phyloP scores from a whole-genome alignment of 2,329 filamentous ascomycete genomes.

The Diaporthe humulicola region DNA sequence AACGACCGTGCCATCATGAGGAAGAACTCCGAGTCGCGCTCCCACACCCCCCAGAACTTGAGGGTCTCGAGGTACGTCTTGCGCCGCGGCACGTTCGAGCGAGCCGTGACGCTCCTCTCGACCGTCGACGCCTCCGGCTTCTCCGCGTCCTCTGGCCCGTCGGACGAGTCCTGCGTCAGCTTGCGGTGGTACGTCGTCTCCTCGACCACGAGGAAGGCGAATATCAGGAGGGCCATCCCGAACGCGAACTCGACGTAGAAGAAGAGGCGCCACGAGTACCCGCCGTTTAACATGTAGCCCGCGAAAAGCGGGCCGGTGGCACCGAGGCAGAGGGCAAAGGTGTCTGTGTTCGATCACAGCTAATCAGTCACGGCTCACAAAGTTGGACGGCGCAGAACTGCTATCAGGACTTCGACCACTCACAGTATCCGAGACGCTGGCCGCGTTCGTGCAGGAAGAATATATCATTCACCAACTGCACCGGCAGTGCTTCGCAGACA shows the following conservation, averaged over 20 bases:
- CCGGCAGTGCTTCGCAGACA: constrained; percentile 59
- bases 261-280: constrained; percentile 71
- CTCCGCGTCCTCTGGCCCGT: constrained; percentile 35
- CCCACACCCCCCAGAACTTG: constrained; percentile 57
- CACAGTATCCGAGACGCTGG: constrained; percentile 72
- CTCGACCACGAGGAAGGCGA: constrained; percentile 51
- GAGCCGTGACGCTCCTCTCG: constrained; percentile 1
- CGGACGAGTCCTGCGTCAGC: constrained; percentile 24
- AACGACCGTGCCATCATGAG: constrained; percentile 59
- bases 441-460: constrained; percentile 62
- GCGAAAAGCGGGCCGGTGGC: constrained; percentile 69
- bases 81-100: constrained; percentile 48
- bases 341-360: not conserved
- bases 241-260: constrained; percentile 73
- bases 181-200: constrained; percentile 49
- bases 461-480: constrained; percentile 60
- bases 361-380: not conserved
- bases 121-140: constrained; percentile 18
- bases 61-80: constrained; percentile 58
- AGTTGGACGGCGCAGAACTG: no score
- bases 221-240: constrained; percentile 46
- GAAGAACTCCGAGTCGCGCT: constrained; percentile 59
- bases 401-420: not conserved
- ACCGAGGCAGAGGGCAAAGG: constrained; percentile 66
- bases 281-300: constrained; percentile 71